Evolutionary conservation across 1,284 basidiomycete species (phyloP).

Genomic region (Retiboletus fuscus): DNA sequence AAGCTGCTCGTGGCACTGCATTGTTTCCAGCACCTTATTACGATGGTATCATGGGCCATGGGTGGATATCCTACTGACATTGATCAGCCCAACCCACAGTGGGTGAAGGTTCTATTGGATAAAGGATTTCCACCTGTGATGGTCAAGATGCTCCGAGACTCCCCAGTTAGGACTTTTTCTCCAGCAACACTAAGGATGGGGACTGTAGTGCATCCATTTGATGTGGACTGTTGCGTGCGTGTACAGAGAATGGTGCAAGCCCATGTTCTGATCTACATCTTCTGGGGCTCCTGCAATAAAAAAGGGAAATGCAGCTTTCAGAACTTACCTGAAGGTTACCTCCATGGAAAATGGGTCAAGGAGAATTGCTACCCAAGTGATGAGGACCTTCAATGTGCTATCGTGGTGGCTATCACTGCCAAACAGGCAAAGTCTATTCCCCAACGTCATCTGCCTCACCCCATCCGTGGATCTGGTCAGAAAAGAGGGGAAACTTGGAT

Average conservation of each 20-base stretch:
- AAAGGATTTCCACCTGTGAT: slow-evolving; percentile 17
- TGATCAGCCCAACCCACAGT: background rate
- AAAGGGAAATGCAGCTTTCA: background rate
- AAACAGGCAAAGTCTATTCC: no score
- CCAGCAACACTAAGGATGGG: background rate
- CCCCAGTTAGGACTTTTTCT: slow-evolving; percentile 11
- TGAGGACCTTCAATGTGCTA: no score
- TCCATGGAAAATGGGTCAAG: no score
- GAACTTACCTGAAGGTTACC: background rate
- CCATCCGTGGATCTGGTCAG: no score
- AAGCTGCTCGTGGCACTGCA: slow-evolving; percentile 1
- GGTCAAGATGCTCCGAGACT: slow-evolving; percentile 24
- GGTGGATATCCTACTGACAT: background rate
- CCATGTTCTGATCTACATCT: slow-evolving; percentile 14
- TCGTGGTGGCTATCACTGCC: no score
- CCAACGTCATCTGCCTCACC: no score
- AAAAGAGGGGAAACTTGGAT: no score
- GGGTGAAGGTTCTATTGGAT: slow-evolving; percentile 4
- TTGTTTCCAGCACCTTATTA: slow-evolving; percentile 19
- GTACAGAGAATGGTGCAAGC: slow-evolving; percentile 7
- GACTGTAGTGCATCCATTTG: background rate
- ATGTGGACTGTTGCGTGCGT: background rate
- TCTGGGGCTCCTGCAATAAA: background rate
- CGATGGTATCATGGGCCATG: slow-evolving; percentile 13
- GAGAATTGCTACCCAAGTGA: slow-evolving; percentile 3